phyloP scores from a whole-genome alignment of 2,329 filamentous ascomycete genomes.

The Ophiostoma angusticollis region DNA sequence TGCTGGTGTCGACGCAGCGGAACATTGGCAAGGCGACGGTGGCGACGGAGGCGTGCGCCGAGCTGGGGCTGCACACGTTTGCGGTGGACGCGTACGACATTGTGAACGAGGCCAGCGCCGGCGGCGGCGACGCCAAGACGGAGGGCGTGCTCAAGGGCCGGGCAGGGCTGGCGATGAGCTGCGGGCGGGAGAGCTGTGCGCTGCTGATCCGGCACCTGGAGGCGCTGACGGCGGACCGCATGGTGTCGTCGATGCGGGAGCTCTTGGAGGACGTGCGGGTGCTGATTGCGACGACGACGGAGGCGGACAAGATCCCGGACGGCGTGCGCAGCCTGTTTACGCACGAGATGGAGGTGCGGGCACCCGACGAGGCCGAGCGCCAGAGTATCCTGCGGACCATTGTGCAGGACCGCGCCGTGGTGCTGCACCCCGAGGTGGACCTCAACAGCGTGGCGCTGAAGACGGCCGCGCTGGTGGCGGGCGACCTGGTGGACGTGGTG shows the following conservation, averaged over 20 bases:
- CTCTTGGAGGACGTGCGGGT: slow-evolving; percentile 70
- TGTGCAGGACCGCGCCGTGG: slow-evolving; percentile 60
- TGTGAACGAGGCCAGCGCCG: slow-evolving; percentile 76
- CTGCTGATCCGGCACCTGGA: slow-evolving; percentile 85
- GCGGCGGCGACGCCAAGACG: slow-evolving; percentile 84
- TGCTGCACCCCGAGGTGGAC: slow-evolving; percentile 73
- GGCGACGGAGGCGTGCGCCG: slow-evolving; percentile 64
- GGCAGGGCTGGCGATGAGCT: slow-evolving; percentile 78
- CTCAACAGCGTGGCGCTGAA: slow-evolving; percentile 79
- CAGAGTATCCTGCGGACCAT: slow-evolving; percentile 75
- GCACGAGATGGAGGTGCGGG: slow-evolving; percentile 86
- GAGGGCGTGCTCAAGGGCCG: slow-evolving; percentile 81
- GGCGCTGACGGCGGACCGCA: slow-evolving; percentile 79
- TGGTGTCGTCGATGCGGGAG: slow-evolving; percentile 72
- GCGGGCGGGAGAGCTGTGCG: slow-evolving; percentile 70
- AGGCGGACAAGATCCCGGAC: slow-evolving; percentile 88
- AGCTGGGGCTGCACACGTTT: slow-evolving; percentile 84
- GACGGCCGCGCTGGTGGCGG: slow-evolving; percentile 88
- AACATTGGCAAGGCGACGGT: slow-evolving; percentile 85
- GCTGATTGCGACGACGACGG: slow-evolving; percentile 84
- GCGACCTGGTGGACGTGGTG: slow-evolving; percentile 86
- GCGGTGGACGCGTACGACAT: slow-evolving; percentile 87
- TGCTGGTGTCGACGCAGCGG: slow-evolving; percentile 82
- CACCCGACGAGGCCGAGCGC: slow-evolving; percentile 83
- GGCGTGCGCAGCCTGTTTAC: slow-evolving; percentile 84